phyloP scores from a whole-genome alignment of 2,329 filamentous ascomycete species.

The Paraconiothyrium sp. region DNA sequence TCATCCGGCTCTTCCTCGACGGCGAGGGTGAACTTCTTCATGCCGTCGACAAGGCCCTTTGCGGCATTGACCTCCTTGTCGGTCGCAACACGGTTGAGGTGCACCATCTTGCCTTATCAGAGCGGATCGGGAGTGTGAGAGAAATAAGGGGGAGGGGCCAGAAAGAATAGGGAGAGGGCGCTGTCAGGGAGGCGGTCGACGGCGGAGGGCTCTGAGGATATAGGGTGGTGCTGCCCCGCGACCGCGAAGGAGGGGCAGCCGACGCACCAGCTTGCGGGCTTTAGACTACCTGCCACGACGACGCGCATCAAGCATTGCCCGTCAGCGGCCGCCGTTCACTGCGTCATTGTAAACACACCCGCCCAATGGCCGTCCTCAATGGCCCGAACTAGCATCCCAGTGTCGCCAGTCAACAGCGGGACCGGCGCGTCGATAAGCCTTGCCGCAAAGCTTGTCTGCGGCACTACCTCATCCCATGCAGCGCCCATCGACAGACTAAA shows the following conservation, averaged over 20 bases:
- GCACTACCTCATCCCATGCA: background rate
- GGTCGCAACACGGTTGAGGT: conserved; percentile 57
- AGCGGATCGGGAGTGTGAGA: background rate
- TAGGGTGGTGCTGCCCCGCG: conserved; percentile 9
- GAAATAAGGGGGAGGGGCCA: background rate
- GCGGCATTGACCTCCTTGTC: conserved; percentile 50
- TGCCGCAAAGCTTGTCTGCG: conserved; percentile 8
- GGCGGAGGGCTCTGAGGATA: conserved; percentile 1
- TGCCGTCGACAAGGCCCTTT: conserved; percentile 26
- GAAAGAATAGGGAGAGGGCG: background rate
- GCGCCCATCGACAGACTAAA: no score
- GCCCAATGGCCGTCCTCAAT: background rate
- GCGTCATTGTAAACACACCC: no score
- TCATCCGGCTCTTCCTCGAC: conserved; percentile 52
- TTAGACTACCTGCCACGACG: background rate
- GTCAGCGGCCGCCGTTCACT: conserved; percentile 5
- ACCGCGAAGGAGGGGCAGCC: conserved; percentile 4
- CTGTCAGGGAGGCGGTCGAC: background rate
- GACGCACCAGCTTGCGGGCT: background rate
- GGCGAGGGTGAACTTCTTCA: conserved; percentile 37
- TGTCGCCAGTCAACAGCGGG: conserved; percentile 6
- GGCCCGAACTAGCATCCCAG: background rate
- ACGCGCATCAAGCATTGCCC: conserved; percentile 3
- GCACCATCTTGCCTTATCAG: conserved; percentile 54
- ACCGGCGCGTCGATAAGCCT: conserved; percentile 10